These are phyloP conservation scores for Ganoderma lingzhi DNA, from an alignment of 1,284 basidiomycete genomes.

Conservation along the genomic window DNA sequence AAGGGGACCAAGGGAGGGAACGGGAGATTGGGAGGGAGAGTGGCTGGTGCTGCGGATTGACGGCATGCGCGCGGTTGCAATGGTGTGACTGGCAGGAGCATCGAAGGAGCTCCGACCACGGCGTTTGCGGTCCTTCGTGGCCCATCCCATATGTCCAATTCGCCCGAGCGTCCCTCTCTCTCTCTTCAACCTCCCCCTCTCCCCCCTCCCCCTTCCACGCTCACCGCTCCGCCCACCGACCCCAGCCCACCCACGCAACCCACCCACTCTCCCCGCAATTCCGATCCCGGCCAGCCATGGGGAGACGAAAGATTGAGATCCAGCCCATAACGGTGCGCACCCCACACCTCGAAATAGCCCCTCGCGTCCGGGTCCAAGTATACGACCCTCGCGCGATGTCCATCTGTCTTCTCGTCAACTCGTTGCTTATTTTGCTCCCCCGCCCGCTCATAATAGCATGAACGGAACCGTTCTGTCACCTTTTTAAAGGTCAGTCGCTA, in stretches of 20 bases:
- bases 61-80: slow-evolving; percentile 35
- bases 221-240: slow-evolving; percentile 17
- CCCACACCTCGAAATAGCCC: slow-evolving; percentile 35
- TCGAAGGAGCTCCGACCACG: slow-evolving; percentile 40
- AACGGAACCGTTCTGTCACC: slow-evolving; percentile 90
- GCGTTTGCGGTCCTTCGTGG: slow-evolving; percentile 42
- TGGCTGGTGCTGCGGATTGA: slow-evolving; percentile 37
- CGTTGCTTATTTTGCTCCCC: slow-evolving; percentile 37
- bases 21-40: slow-evolving; percentile 13
- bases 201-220: slow-evolving; percentile 26
- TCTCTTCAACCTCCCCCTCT: slow-evolving; percentile 32
- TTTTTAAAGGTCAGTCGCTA: slow-evolving; percentile 79
- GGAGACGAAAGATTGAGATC: slow-evolving; percentile 90
- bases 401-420: slow-evolving; percentile 31
- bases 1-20: slow-evolving; percentile 11
- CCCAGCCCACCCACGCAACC: slow-evolving; percentile 1
- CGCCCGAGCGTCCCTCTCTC: slow-evolving; percentile 30
- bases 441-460: slow-evolving; percentile 66
- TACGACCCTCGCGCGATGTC: slow-evolving; percentile 34
- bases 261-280: slow-evolving; percentile 20
- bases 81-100: slow-evolving; percentile 35
- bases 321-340: slow-evolving; percentile 80
- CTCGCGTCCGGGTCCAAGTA: slow-evolving; percentile 32
- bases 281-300: slow-evolving; percentile 56
- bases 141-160: slow-evolving; percentile 33